Percentiles rank a stretch among this genome's conserved stretches.
phyloP scores from a whole-genome alignment of 306 rosid genomes.

The Adenanthera pavonina region DNA sequence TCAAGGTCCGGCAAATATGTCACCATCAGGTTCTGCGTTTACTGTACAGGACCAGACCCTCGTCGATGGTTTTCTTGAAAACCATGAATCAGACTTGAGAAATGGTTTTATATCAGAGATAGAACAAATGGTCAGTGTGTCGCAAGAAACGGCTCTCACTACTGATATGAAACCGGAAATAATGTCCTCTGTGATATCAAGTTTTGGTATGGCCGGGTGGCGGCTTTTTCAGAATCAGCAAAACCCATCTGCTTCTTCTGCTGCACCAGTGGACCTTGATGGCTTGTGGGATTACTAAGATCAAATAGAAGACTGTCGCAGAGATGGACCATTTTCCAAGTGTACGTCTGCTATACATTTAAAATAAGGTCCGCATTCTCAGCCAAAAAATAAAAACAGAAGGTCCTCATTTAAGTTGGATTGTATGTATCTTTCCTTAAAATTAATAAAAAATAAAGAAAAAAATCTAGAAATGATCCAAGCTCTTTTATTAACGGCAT shows the following conservation, averaged over 20 bases:
- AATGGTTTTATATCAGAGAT: slow-evolving; percentile 53
- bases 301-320: not conserved
- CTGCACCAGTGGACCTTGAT: slow-evolving; percentile 48
- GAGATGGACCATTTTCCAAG: not conserved
- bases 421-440: not conserved
- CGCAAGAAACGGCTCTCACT: slow-evolving; percentile 53
- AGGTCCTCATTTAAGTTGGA: not conserved
- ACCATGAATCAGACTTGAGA: slow-evolving; percentile 51
- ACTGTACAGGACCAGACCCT: slow-evolving; percentile 52
- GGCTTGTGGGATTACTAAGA: slow-evolving; percentile 61
- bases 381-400: no score
- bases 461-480: no score
- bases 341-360: not conserved
- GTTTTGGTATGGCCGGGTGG: slow-evolving; percentile 48
- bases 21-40: slow-evolving; percentile 38
- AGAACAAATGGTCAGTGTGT: slow-evolving; percentile 44
- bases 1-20: slow-evolving; percentile 37
- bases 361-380: no score
- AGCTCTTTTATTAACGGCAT: no score
- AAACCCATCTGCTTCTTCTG: slow-evolving; percentile 41
- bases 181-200: slow-evolving; percentile 56
- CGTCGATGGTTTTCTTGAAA: slow-evolving; percentile 56
- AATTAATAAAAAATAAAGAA: no score
- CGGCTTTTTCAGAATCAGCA: slow-evolving; percentile 56
- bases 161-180: slow-evolving; percentile 57